Conservation (phyloP, 345 rosid genomes). For the Boechera divaricarpa region DNA sequence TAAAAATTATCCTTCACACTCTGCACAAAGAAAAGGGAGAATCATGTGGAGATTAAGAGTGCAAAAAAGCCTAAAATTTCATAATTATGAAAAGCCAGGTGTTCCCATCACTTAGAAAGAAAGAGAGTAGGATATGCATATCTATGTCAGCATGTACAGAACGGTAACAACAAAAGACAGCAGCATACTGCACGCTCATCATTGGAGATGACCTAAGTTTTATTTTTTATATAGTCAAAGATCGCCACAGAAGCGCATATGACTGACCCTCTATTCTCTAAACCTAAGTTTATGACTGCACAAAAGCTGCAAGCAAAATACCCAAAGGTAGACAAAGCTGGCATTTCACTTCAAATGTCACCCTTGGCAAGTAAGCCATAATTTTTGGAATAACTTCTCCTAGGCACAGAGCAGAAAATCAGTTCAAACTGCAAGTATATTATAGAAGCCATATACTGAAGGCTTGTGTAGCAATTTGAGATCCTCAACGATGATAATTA, state of each 20-base stretch:
- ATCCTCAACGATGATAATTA: background rate
- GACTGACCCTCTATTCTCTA: conserved; percentile 6
- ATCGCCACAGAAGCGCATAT: background rate
- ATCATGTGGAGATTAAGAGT: conserved; percentile 7
- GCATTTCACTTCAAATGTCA: conserved; percentile 13
- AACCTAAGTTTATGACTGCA: conserved; percentile 15
- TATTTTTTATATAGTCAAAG: background rate
- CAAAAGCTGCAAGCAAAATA: conserved; percentile 19
- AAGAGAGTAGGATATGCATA: background rate
- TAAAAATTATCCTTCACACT: conserved; percentile 10
- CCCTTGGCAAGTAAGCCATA: conserved; percentile 26
- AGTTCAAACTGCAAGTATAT: conserved; percentile 14
- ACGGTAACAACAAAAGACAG: too few species aligned
- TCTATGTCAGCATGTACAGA: conserved; percentile 22
- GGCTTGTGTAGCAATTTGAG: conserved; percentile 8
- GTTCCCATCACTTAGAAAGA: conserved; percentile 7
- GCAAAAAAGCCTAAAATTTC: conserved; percentile 8
- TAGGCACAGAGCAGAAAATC: conserved; percentile 11
- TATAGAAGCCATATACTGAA: conserved; percentile 8
- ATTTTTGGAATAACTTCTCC: conserved; percentile 2
- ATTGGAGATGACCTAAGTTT: background rate
- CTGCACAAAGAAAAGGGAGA: conserved; percentile 18
- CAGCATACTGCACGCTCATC: too few species aligned
- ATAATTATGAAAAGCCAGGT: conserved; percentile 13
- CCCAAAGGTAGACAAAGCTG: conserved; percentile 1